Evolutionary conservation across 805 yeast species (phyloP).

Genomic region (Pichia membranifaciens): DNA sequence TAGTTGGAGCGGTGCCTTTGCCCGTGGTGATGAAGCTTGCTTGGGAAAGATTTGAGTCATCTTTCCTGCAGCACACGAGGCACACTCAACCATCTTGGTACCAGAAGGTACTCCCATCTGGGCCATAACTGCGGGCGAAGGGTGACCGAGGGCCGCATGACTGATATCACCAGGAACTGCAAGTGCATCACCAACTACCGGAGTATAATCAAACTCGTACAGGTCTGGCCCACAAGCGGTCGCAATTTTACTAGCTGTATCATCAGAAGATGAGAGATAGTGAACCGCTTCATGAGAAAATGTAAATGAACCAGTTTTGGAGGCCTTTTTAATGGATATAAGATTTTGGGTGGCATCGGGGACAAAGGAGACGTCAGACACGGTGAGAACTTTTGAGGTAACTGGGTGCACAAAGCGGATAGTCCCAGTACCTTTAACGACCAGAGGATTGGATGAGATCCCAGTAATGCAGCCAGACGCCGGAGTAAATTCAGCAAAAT

Average conservation of each 20-base stretch:
- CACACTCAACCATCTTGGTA: not conserved
- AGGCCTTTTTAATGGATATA: not conserved
- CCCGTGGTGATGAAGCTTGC: not conserved
- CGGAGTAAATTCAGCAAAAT: not conserved
- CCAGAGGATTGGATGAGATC: not conserved
- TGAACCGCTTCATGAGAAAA: not conserved
- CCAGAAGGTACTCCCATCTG: not conserved
- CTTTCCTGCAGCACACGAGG: conserved; percentile 3
- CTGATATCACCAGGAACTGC: not conserved
- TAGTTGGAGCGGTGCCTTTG: conserved; percentile 1
- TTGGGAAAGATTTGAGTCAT: not conserved
- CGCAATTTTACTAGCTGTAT: not conserved
- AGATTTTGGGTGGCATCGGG: conserved; percentile 1
- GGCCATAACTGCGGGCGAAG: conserved; percentile 2
- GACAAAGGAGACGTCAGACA: not conserved
- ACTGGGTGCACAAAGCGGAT: not conserved
- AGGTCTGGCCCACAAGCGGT: not conserved
- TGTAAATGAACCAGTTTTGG: not conserved
- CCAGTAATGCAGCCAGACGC: conserved; percentile 3
- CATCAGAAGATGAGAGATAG: not conserved
- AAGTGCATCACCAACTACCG: not conserved
- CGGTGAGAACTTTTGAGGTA: not conserved
- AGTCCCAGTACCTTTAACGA: conserved; percentile 2
- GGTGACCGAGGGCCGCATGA: conserved; percentile 1
- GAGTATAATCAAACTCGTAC: not conserved